phyloP scores from a whole-genome alignment of 371 early-diverging fungal genomes.

The Mucor sp. region DNA sequence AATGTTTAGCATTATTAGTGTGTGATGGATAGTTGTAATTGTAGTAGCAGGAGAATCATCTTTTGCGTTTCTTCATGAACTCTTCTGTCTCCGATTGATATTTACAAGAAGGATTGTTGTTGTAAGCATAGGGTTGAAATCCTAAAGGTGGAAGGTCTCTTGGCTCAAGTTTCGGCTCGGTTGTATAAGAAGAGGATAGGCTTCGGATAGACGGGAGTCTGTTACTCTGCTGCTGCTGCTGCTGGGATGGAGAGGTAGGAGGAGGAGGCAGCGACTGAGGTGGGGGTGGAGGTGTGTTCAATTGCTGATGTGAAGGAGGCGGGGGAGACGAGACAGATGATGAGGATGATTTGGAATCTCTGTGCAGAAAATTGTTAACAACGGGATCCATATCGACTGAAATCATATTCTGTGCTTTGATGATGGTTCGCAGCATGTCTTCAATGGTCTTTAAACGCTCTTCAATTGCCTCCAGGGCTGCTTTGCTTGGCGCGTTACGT shows the following conservation, averaged over 20 bases:
- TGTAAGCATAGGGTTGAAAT: slow-evolving; percentile 14
- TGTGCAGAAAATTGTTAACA: slow-evolving; percentile 28
- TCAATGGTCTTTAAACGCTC: slow-evolving; percentile 51
- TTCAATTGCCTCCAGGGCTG: slow-evolving; percentile 51
- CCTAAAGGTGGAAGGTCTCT: slow-evolving; percentile 27
- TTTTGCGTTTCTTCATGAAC: slow-evolving; percentile 32
- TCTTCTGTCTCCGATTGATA: slow-evolving; percentile 22
- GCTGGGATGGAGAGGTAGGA: slow-evolving; percentile 19
- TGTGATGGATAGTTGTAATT: background rate
- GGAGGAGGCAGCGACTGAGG: background rate
- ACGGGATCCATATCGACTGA: slow-evolving; percentile 17
- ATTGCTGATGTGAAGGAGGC: background rate
- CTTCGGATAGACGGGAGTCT: slow-evolving; percentile 44
- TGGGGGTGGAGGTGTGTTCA: background rate
- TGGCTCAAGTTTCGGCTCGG: slow-evolving; percentile 17
- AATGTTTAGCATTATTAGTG: background rate
- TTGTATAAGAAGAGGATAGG: slow-evolving; percentile 25
- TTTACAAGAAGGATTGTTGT: slow-evolving; percentile 10
- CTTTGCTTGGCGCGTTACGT: slow-evolving; percentile 43
- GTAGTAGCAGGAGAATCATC: slow-evolving; percentile 10
- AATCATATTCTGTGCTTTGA: slow-evolving; percentile 19
- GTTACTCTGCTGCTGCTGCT: slow-evolving; percentile 9
- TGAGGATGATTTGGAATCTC: slow-evolving; percentile 22
- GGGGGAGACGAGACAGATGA: slow-evolving; percentile 15
- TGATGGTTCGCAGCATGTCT: slow-evolving; percentile 46